These are phyloP conservation scores for Exserohilum turcica DNA, from an alignment of 2,329 filamentous ascomycete species.

Conservation along the genomic window DNA sequence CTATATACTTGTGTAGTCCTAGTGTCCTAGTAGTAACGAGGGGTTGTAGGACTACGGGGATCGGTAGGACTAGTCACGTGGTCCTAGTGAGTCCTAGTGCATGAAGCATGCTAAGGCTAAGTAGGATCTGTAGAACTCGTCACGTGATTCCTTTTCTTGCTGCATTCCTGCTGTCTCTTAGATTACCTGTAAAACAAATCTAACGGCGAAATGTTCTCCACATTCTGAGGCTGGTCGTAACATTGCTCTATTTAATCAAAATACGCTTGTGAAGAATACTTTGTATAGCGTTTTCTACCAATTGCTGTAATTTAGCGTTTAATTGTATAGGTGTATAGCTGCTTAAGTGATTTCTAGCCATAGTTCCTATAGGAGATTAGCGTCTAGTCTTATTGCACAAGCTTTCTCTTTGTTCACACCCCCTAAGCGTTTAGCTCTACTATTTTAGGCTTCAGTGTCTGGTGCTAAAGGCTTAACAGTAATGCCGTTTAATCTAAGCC, in stretches of 20 bases:
- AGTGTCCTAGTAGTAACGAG: too few relatives aligned
- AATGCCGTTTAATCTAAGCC: neutral
- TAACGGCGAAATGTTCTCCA: too few relatives aligned
- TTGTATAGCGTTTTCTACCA: conserved; percentile 5
- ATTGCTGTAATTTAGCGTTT: conserved; percentile 12
- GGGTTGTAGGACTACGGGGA: too few relatives aligned
- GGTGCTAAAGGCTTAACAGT: conserved; percentile 11
- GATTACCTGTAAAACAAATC: too few relatives aligned
- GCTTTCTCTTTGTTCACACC: conserved; percentile 12
- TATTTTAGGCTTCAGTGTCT: conserved; percentile 8
- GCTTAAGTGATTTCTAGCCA: conserved; percentile 8
- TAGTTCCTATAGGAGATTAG: conserved; percentile 7
- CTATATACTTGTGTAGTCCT: too few relatives aligned
- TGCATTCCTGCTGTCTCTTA: too few relatives aligned
- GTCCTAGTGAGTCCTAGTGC: too few relatives aligned
- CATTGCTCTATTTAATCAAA: neutral
- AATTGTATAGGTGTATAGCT: conserved; percentile 11
- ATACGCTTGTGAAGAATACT: conserved; percentile 5
- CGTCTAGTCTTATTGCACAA: conserved; percentile 6
- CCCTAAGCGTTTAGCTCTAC: conserved; percentile 10
- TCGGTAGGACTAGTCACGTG: too few relatives aligned
- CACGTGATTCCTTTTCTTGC: too few relatives aligned
- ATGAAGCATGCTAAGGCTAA: too few relatives aligned
- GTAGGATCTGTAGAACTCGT: too few relatives aligned
- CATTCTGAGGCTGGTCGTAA: too few relatives aligned